Evolutionary conservation across 768 basidiomycete genomes (phyloP).

Genomic region (Ramaria sp.): DNA sequence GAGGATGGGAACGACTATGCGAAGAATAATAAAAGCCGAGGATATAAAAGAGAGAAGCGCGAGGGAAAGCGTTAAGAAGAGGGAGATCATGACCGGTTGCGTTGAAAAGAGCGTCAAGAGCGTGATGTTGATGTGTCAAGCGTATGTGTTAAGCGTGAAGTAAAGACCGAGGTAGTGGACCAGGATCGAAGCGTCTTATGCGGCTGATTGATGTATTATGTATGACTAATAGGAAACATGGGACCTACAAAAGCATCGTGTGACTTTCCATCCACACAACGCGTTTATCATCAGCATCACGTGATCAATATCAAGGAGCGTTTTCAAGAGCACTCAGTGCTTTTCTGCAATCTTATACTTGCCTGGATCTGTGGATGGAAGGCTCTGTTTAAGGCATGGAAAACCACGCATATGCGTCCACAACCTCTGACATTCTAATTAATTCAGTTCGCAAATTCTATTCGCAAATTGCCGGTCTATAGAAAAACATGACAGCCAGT

Average conservation of each 20-base stretch:
- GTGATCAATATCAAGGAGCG: background rate
- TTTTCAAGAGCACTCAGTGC: background rate
- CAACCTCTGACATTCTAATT: background rate
- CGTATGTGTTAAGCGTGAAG: background rate
- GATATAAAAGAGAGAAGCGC: slow-evolving; percentile 61
- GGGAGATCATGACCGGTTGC: slow-evolving; percentile 42
- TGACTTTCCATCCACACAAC: background rate
- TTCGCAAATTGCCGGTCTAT: too few relatives aligned
- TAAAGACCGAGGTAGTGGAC: slow-evolving; percentile 7
- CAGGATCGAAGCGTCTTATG: too few relatives aligned
- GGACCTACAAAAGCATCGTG: slow-evolving; percentile 4
- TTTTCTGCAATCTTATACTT: background rate
- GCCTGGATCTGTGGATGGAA: too few relatives aligned
- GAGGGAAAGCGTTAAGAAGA: slow-evolving; percentile 54
- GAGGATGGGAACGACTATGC: slow-evolving; percentile 63
- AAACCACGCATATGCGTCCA: background rate
- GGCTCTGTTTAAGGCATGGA: too few relatives aligned
- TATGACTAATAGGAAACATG: background rate
- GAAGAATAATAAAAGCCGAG: slow-evolving; percentile 67
- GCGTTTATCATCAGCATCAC: background rate
- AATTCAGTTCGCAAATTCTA: too few relatives aligned
- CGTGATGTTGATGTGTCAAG: slow-evolving; percentile 4
- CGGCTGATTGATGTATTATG: too few relatives aligned
- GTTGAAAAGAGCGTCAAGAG: slow-evolving; percentile 8
- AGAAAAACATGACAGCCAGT: background rate